Base-by-base conservation (phyloP, 2,329 filamentous ascomycete species). In the Fusarium lateritium region DNA sequence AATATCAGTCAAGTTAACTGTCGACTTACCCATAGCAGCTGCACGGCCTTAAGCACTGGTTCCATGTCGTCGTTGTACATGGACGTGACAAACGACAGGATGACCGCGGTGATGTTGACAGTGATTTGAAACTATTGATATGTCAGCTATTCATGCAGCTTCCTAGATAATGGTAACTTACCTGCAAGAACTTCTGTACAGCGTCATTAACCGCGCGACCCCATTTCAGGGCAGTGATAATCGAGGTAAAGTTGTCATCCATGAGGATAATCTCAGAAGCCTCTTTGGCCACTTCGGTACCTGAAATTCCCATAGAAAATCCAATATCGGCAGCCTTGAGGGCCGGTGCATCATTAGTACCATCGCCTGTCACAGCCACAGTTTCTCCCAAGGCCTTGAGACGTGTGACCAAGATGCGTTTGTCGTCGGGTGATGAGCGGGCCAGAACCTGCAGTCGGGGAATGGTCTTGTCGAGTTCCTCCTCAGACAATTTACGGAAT, bases 71-170 rank as follows among this genome's bases (percentile, higher is more conserved):
- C 76, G 76, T 86, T 94, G 21, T 91, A 89, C 14, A 97, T 92
- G 28, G 94, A 92, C 9, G 94, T 94, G 57, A 97, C 90, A 75
- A 98, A 97, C 0, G 94, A 96, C 45, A 97, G 84, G 13, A 92
- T 79, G 44, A 97, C 94, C 31, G 94, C 94, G 3, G 94, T 97
- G 68, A 98, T 90, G 83, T 97, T 98, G 81, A 97, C 94, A 0
- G 91, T 93, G 67, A 94, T 87, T 82, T 94, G 91, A 76, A 92
- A 92, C 78, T 59, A n/a, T 0, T 11, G 10, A 1, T 0, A 33
- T 5, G 56, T 58, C 1, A 58, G 22, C 1, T 10, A 34, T 17
- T 0, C 0, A 26, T 21, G 0, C 0, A 39, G 13, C 8, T 17
- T n/a, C 7, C 2, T 39, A 9, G 7, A 4, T 1, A 7, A 14